These are phyloP conservation scores for Debaryomycetaceae sp. DNA, from an alignment of 1,139 yeast genomes.

Conservation along the genomic window DNA sequence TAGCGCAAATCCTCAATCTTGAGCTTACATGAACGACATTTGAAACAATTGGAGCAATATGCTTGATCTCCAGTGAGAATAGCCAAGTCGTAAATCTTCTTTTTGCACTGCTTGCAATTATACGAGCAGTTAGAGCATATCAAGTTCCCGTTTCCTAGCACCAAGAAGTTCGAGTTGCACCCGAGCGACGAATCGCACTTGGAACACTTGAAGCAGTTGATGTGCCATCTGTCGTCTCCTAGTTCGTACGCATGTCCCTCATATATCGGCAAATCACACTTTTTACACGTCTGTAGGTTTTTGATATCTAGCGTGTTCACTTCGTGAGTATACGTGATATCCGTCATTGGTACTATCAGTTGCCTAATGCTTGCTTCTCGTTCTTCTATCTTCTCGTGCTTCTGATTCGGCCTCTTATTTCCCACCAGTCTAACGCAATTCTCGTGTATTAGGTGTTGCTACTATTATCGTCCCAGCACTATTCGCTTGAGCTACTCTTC, in stretches of 20 bases:
- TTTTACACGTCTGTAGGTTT: slow-evolving; percentile 34
- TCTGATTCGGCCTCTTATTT: background rate
- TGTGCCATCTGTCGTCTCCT: slow-evolving; percentile 95
- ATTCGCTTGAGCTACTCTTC: too few relatives aligned
- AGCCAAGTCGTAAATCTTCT: slow-evolving; percentile 93
- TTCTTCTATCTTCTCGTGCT: background rate
- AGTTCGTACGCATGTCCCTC: slow-evolving; percentile 81
- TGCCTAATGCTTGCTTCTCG: background rate
- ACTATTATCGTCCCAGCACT: too few relatives aligned
- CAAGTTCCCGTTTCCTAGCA: slow-evolving; percentile 86
- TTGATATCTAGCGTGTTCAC: slow-evolving; percentile 1
- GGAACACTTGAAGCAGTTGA: slow-evolving; percentile 85
- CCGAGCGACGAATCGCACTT: slow-evolving; percentile 76
- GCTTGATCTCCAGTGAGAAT: slow-evolving; percentile 94
- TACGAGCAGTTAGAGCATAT: slow-evolving; percentile 92
- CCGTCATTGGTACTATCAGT: slow-evolving; percentile 1
- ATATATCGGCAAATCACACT: slow-evolving; percentile 45
- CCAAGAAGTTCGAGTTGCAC: slow-evolving; percentile 84
- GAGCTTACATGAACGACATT: slow-evolving; percentile 84
- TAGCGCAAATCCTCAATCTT: slow-evolving; percentile 87
- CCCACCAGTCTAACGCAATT: background rate
- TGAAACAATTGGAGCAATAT: slow-evolving; percentile 87
- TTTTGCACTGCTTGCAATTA: slow-evolving; percentile 81
- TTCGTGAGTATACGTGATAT: slow-evolving; percentile 4
- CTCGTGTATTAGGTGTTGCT: background rate